A percentile compares a stretch with the other conserved stretches of the same genome.
Conservation (phyloP, 257 asterid genomes). For the Nicotiana sylvestris region DNA sequence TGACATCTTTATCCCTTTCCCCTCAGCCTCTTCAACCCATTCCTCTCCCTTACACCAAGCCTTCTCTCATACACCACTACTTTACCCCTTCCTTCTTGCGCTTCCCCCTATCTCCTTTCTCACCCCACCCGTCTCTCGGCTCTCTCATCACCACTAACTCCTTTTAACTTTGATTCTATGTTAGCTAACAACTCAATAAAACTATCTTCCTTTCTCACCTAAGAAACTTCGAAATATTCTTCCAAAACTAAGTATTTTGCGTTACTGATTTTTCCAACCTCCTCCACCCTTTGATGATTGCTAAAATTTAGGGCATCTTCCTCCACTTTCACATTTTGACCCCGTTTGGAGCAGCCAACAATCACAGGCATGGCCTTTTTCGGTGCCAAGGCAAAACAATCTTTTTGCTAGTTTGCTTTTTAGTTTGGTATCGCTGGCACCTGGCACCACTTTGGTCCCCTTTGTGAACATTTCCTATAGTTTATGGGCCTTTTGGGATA, state of each 20-base stretch:
- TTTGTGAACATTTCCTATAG: not conserved
- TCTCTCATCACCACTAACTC: not conserved
- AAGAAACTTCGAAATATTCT: not conserved
- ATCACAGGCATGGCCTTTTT: not conserved
- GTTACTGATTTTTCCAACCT: not conserved
- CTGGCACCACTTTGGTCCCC: not conserved
- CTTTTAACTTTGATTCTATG: not conserved
- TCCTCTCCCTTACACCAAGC: not conserved
- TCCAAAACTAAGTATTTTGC: not conserved
- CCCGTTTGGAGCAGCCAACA: too few relatives aligned
- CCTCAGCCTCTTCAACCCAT: too few relatives aligned
- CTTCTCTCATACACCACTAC: not conserved
- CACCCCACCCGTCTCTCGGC: not conserved
- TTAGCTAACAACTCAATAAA: not conserved
- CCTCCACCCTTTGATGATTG: not conserved
- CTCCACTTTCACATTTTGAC: too few relatives aligned
- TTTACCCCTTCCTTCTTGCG: not conserved
- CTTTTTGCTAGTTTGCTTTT: not conserved
- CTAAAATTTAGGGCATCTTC: too few relatives aligned
- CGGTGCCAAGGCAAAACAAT: not conserved
- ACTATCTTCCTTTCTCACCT: not conserved
- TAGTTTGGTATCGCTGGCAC: not conserved
- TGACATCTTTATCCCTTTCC: too few relatives aligned
- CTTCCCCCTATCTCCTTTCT: not conserved
- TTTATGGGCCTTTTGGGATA: not conserved